Percentiles rank a stretch among this genome's conserved stretches.
Evolutionary conservation across 805 yeast genomes (phyloP).

Genomic region (Yarrowia osloensis): DNA sequence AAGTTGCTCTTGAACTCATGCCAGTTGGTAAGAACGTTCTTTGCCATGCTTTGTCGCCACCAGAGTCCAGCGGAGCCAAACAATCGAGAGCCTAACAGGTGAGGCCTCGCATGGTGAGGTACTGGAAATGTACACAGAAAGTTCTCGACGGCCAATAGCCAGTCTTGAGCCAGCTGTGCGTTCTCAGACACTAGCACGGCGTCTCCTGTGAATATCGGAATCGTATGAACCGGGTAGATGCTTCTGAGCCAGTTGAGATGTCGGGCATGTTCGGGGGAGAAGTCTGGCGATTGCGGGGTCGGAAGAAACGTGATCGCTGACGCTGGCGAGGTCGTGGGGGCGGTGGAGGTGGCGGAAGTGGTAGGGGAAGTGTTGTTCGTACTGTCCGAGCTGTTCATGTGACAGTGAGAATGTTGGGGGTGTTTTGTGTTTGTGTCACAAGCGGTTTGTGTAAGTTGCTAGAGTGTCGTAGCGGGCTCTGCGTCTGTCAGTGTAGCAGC

Average conservation of each 20-base stretch:
- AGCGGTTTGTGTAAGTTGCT: neutral
- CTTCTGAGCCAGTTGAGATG: conserved; percentile 19
- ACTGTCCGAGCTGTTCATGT: conserved; percentile 1
- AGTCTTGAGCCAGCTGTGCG: neutral
- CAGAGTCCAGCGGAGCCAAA: neutral
- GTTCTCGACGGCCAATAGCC: conserved; percentile 5
- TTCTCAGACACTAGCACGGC: neutral
- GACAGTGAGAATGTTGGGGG: neutral
- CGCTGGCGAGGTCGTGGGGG: neutral
- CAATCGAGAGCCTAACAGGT: neutral
- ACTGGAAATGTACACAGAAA: conserved; percentile 13
- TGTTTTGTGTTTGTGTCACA: neutral
- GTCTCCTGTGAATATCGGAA: conserved; percentile 8
- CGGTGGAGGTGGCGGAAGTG: neutral
- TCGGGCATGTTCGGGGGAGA: conserved; percentile 3
- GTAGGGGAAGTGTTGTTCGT: neutral
- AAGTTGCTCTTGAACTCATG: conserved; percentile 1
- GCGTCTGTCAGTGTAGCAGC: neutral
- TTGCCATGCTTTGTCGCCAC: conserved; percentile 4
- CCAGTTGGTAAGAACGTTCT: neutral
- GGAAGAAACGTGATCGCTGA: neutral
- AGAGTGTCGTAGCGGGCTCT: neutral
- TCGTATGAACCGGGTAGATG: conserved; percentile 16
- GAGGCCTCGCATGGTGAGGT: neutral
- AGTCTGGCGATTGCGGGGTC: conserved; percentile 4